A percentile compares a stretch with the other conserved stretches of the same genome.
Evolutionary conservation across 225 moss, liverwort and hornwort genomes (phyloP).

Genomic region (Physcomitrium patens): DNA sequence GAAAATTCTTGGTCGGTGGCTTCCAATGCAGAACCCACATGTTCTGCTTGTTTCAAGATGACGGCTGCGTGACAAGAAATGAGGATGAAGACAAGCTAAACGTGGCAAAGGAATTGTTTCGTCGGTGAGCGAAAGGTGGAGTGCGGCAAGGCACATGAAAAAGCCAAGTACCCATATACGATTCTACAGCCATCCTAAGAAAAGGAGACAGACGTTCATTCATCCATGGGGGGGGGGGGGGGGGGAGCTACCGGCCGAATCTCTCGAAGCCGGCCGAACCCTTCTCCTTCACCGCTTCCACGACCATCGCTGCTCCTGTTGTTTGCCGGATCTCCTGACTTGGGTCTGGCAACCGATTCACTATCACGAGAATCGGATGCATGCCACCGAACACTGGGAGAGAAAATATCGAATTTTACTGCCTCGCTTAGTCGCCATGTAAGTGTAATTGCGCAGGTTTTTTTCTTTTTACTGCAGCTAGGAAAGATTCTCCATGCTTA

Average conservation of each 20-base stretch:
- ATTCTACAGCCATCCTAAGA: not conserved
- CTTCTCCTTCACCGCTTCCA: slow-evolving; percentile 41
- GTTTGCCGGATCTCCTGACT: slow-evolving; percentile 42
- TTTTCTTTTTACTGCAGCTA: no score
- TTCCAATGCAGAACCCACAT: no score
- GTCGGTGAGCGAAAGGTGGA: no score
- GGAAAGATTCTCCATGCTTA: no score
- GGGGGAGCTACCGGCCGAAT: slow-evolving; percentile 37
- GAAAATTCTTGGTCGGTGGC: no score
- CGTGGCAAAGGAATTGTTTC: no score
- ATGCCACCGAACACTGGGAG: not conserved
- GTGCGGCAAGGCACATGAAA: no score
- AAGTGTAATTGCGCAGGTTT: not conserved
- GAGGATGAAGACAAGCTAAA: no score
- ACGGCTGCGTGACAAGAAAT: no score
- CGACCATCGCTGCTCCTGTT: slow-evolving; percentile 32
- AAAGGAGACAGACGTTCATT: not conserved
- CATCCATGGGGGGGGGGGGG: not conserved
- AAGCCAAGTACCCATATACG: not conserved
- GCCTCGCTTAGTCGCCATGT: not conserved
- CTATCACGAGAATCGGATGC: slow-evolving; percentile 1
- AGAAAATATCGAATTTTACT: slow-evolving; percentile 8
- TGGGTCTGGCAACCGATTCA: slow-evolving; percentile 23
- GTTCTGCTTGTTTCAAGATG: no score
- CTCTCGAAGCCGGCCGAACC: slow-evolving; percentile 49